phyloP scores from a whole-genome alignment of 768 basidiomycete genomes.

The Thelephora aurantiotincta region DNA sequence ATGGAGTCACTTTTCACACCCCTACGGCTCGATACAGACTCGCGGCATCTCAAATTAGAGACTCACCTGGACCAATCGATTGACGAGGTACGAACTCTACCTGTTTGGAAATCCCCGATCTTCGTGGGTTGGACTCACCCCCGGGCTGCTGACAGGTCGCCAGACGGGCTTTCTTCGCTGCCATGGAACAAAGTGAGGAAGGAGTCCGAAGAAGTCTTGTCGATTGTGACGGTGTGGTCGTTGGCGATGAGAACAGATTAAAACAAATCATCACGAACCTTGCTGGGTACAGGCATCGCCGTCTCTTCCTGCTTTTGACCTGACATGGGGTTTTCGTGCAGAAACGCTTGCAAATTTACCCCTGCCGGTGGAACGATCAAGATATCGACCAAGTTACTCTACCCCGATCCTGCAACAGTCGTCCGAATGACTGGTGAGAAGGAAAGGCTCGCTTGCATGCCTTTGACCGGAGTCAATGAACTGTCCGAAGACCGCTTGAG shows the following conservation, averaged over 20 bases:
- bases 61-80: conserved; percentile 56
- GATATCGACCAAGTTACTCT: conserved; percentile 50
- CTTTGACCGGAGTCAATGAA: neutral
- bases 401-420: conserved; percentile 10
- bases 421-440: neutral
- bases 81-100: conserved; percentile 23
- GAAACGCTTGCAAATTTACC: conserved; percentile 71
- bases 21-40: conserved; percentile 50
- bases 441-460: neutral
- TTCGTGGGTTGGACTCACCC: too few relatives aligned
- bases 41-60: conserved; percentile 49
- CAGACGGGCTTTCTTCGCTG: conserved; percentile 42
- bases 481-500: conserved; percentile 24
- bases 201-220: conserved; percentile 19
- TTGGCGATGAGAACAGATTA: conserved; percentile 73
- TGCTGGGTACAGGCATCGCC: conserved; percentile 27
- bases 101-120: too few relatives aligned
- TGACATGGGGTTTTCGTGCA: too few relatives aligned
- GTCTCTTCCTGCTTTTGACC: too few relatives aligned
- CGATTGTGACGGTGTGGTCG: conserved; percentile 51
- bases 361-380: conserved; percentile 51
- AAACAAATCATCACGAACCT: conserved; percentile 78
- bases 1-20: conserved; percentile 64
- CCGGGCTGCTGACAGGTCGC: conserved; percentile 24
- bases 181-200: conserved; percentile 36